phyloP scores from a whole-genome alignment of 1,139 yeast genomes.

The Yamadazyma atmosphaerica region DNA sequence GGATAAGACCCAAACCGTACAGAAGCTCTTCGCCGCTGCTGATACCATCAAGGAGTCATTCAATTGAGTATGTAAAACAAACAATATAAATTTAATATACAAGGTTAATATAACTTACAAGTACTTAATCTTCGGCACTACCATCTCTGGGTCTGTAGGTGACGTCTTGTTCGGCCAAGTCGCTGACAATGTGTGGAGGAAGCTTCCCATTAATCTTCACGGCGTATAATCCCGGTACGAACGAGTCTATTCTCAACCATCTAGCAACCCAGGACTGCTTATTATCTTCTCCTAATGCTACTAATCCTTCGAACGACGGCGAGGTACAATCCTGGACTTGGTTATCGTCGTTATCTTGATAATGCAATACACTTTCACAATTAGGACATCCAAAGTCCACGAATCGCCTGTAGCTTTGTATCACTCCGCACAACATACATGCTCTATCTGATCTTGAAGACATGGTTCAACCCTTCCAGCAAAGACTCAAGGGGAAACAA shows the following conservation, averaged over 20 bases:
- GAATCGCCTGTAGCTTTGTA: slow-evolving; percentile 74
- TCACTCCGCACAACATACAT: slow-evolving; percentile 94
- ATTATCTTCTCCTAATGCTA: slow-evolving; percentile 82
- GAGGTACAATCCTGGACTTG: slow-evolving; percentile 91
- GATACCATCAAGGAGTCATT: slow-evolving; percentile 12
- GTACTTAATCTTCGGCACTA: slow-evolving; percentile 69
- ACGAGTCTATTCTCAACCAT: slow-evolving; percentile 92
- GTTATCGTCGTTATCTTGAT: slow-evolving; percentile 79
- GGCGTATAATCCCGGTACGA: slow-evolving; percentile 89
- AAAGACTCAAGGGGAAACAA: too few relatives aligned
- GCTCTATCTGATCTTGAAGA: slow-evolving; percentile 82
- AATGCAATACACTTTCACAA: slow-evolving; percentile 83
- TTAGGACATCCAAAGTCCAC: slow-evolving; percentile 93
- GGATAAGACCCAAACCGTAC: slow-evolving; percentile 55
- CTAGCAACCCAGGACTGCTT: slow-evolving; percentile 94
- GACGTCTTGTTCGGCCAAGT: slow-evolving; percentile 69
- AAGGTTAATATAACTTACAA: slow-evolving; percentile 1
- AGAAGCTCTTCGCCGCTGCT: slow-evolving; percentile 24
- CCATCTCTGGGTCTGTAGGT: slow-evolving; percentile 97
- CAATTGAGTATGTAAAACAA: slow-evolving; percentile 2
- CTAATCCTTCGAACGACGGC: slow-evolving; percentile 94
- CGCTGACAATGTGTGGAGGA: slow-evolving; percentile 81
- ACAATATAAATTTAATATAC: background rate
- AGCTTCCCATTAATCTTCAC: slow-evolving; percentile 89
- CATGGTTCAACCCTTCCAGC: too few relatives aligned